Evolutionary conservation across 352 stramenopile genomes (phyloP).

Genomic region (Elongisporangium anandrum): DNA sequence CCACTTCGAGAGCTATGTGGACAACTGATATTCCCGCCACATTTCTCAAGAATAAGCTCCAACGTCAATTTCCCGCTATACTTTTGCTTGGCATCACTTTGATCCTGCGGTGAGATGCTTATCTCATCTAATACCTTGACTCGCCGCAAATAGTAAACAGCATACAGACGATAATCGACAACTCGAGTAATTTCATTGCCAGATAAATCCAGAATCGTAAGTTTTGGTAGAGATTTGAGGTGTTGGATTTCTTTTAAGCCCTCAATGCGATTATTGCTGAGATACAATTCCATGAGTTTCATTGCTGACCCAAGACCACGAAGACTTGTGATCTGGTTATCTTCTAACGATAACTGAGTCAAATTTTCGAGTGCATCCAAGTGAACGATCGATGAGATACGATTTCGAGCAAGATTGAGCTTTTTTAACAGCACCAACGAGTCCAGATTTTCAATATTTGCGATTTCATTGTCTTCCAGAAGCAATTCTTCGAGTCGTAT

Average conservation of each 20-base stretch:
- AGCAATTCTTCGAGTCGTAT: slow-evolving; percentile 66
- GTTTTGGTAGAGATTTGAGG: slow-evolving; percentile 71
- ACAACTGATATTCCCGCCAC: slow-evolving; percentile 10
- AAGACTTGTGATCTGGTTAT: slow-evolving; percentile 79
- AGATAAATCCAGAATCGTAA: slow-evolving; percentile 83
- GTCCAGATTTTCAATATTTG: slow-evolving; percentile 58
- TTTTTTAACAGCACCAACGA: slow-evolving; percentile 57
- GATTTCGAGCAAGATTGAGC: slow-evolving; percentile 77
- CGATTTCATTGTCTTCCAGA: slow-evolving; percentile 78
- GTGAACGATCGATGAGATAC: slow-evolving; percentile 53
- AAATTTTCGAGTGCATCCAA: slow-evolving; percentile 61
- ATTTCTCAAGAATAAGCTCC: slow-evolving; percentile 84
- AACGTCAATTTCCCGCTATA: slow-evolving; percentile 85
- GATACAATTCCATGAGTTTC: slow-evolving; percentile 86
- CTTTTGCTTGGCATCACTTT: slow-evolving; percentile 81
- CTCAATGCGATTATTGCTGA: slow-evolving; percentile 83
- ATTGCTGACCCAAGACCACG: slow-evolving; percentile 45
- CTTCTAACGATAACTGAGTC: slow-evolving; percentile 77
- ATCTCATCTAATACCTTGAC: slow-evolving; percentile 83
- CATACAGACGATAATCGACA: slow-evolving; percentile 74
- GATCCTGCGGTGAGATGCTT: slow-evolving; percentile 67
- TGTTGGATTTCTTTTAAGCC: slow-evolving; percentile 77
- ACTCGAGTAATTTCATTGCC: slow-evolving; percentile 72
- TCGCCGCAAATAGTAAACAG: slow-evolving; percentile 70
- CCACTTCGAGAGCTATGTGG: neutral